phyloP scores from a whole-genome alignment of 2,329 filamentous ascomycete species.

The Zasmidium citrigriseum region DNA sequence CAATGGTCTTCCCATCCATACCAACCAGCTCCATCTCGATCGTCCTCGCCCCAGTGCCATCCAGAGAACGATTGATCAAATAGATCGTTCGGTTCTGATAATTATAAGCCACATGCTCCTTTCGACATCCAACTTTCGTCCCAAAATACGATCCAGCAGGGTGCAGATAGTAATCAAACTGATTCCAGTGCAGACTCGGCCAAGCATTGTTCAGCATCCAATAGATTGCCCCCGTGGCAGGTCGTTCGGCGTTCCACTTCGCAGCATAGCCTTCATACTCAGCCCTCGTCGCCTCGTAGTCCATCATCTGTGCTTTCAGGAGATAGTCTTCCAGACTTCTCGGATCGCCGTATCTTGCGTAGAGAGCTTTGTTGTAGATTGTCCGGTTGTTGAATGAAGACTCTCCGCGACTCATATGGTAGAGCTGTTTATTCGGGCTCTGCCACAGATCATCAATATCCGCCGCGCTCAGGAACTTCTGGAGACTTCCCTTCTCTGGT shows the following conservation, averaged over 20 bases:
- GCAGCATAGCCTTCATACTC: slow-evolving; percentile 12
- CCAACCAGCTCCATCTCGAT: slow-evolving; percentile 5
- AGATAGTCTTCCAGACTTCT: slow-evolving; percentile 10
- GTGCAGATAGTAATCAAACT: slow-evolving; percentile 15
- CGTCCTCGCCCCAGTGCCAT: background rate
- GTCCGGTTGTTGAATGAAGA: slow-evolving; percentile 11
- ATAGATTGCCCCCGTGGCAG: slow-evolving; percentile 13
- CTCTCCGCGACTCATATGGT: slow-evolving; percentile 9
- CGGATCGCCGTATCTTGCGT: slow-evolving; percentile 8
- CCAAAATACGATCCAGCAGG: slow-evolving; percentile 15
- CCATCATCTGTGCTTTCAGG: slow-evolving; percentile 16
- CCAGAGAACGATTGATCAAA: slow-evolving; percentile 9
- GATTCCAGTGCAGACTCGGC: slow-evolving; percentile 15
- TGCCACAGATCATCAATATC: slow-evolving; percentile 11
- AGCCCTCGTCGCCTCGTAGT: slow-evolving; percentile 11
- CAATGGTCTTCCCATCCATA: background rate
- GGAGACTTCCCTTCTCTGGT: slow-evolving; percentile 9
- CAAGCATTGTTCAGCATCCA: slow-evolving; percentile 19
- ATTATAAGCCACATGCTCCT: slow-evolving; percentile 11
- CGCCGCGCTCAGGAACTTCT: slow-evolving; percentile 10
- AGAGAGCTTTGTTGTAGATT: slow-evolving; percentile 10
- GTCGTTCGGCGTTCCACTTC: slow-evolving; percentile 9
- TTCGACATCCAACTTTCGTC: slow-evolving; percentile 10
- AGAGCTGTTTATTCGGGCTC: slow-evolving; percentile 10
- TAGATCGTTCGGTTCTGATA: slow-evolving; percentile 4